Base-by-base conservation (phyloP, 2,329 filamentous ascomycete genomes). In the Exophiala phaeomuriformis region DNA sequence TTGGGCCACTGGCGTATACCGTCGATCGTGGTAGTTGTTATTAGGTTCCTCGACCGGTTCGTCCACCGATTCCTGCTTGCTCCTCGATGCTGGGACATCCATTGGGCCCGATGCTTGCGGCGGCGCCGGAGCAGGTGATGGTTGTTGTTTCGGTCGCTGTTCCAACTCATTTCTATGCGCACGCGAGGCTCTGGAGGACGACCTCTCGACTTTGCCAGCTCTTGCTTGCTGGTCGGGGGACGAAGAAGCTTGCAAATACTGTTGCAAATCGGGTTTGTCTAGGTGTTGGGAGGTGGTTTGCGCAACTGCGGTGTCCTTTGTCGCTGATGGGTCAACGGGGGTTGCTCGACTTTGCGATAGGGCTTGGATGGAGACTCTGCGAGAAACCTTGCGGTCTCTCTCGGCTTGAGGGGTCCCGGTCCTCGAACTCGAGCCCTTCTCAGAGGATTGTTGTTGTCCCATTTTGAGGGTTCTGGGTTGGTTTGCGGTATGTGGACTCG, bases 311-410 rank as follows among this genome's bases (percentile, higher is more conserved):
- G 64, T 73, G 61, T 73, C 71, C 50, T 65, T 69, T 27, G 71
- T 68, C 19, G 72, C 70, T 7, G 71, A 71, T 4, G 71, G 68
- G 59, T 74, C 70, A 42, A 69, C 70, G n/a, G 67, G 70, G 35
- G 69, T 66, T 12, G 71, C 67, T 55, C 73, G 72, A 31, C 66
- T 61, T 37, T 65, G 63, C 7, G 70, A 67, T 36, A 72, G 61
- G 7, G 71, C 66, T 59, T 71, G 71, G 48, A 71, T 64, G 9
- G 72, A 74, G 40, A 68, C 64, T 47, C 71, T 66, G 42, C 70
- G 67, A 60, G 67, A 64, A 27, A 73, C 67, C 54, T 66, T 72
- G 52, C 64, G 69, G 41, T 74, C 61, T 52, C 41, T 63, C n/a
- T 61, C 57, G 39, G 56, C 56, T 50, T 61, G 56, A 42, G 51